phyloP scores from a whole-genome alignment of 768 basidiomycete genomes.

The Symmetrospora coprosmae region DNA sequence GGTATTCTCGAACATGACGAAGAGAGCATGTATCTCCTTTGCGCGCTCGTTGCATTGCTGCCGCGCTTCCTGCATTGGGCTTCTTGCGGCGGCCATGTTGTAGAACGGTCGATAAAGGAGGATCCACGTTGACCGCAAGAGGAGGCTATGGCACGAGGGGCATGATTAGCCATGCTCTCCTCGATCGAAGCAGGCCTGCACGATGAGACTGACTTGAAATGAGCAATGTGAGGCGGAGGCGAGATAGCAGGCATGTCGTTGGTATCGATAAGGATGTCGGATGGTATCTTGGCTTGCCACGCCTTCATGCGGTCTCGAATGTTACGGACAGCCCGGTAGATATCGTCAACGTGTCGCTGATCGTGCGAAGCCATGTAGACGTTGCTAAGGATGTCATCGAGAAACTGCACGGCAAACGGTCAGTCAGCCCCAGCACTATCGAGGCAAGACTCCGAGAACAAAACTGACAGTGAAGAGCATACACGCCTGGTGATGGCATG shows the following conservation, averaged over 20 bases:
- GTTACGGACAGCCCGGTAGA: background rate
- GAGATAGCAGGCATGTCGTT: background rate
- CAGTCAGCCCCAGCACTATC: background rate
- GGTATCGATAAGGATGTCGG: background rate
- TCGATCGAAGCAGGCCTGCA: no score
- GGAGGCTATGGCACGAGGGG: background rate
- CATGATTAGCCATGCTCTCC: background rate
- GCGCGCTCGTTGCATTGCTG: background rate
- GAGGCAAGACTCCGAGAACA: background rate
- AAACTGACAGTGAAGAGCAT: background rate
- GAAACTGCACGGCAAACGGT: background rate
- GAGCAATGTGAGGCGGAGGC: conserved; percentile 2
- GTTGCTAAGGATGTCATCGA: background rate
- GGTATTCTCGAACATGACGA: background rate
- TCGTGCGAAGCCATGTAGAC: conserved; percentile 10
- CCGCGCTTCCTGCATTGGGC: background rate
- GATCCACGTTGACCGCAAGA: background rate
- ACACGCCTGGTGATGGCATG: background rate
- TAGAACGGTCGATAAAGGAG: background rate
- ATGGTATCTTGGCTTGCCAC: background rate
- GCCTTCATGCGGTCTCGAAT: conserved; percentile 1
- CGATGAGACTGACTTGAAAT: conserved; percentile 11
- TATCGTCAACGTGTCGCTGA: background rate
- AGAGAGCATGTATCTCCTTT: background rate
- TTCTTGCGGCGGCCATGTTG: background rate